Percentiles rank a stretch among this genome's conserved stretches.
Conservation (phyloP, 352 stramenopile species). For the Phytophthora citricola region DNA sequence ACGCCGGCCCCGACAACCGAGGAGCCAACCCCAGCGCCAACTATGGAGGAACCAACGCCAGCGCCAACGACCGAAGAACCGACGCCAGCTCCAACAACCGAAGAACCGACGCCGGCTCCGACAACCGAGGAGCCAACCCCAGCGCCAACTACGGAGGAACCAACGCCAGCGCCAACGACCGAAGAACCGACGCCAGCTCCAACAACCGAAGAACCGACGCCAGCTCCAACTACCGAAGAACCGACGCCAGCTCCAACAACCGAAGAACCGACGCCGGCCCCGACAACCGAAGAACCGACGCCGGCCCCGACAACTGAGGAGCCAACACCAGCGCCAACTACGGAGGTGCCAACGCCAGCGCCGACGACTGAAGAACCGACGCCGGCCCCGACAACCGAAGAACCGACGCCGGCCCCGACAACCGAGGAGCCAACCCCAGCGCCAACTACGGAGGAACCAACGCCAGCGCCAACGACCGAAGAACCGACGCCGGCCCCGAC, state of each 20-base stretch:
- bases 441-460: neutral
- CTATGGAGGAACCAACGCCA: neutral
- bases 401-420: neutral
- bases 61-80: neutral
- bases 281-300: neutral
- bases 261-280: neutral
- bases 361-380: neutral
- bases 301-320: neutral
- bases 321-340: neutral
- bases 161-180: neutral
- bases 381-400: neutral
- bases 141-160: neutral
- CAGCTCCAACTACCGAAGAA: neutral
- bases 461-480: neutral
- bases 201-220: neutral
- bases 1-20: neutral
- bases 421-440: no score
- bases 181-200: neutral
- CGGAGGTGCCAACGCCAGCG: neutral
- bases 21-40: neutral
- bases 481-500: no score
- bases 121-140: constrained; percentile 4
- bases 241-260: neutral
- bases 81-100: neutral
- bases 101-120: neutral